Base-by-base conservation (phyloP, 2,329 filamentous ascomycete genomes). In the Fusarium transvaalense region DNA sequence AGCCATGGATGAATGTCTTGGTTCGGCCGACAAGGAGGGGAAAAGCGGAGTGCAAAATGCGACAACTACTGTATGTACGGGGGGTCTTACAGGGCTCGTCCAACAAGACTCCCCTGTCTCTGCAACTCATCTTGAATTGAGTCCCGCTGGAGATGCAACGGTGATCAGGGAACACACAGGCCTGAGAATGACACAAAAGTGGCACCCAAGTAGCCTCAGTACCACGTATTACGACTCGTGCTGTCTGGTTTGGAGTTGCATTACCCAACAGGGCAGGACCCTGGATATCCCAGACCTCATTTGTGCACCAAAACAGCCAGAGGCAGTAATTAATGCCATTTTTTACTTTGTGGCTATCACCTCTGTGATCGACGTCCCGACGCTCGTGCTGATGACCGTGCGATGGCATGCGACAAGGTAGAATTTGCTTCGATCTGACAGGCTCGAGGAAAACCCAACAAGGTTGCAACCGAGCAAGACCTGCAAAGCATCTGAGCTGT, bases 131-230 rank as follows among this genome's bases (percentile, higher is more conserved):
- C 58, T 51, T 23, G 54, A 68, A 46, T 55, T 32, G 46, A 64
- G 57, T 62, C 53, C 66, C 66, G 57, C 66, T 39, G 48, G 51
- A 66, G 63, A 70, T 69, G 66, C 66, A 70, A 69, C 66, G 66
- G 57, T 70, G 64, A 69, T 69, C 63, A 70, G 67, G 68, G 57
- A 64, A 59, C 37, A 59, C 37, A 60, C 42, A 59, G 42, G 53
- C 45, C 38, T 64, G 61, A 42, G 25, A 71, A 69, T 61, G 67
- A 64, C 67, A 70, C 46, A 47, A 65, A 64, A 60, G 46, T 64
- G 61, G 61, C 39, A 31, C 61, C 54, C 37, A 21, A 38, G 43
- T 41, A 41, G 38, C 61, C 47, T 54, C n/a, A 52, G 51, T 61
- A 46, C 61, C 55, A 70, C 55, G 41, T 50, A 19, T 42, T 54